Evolutionary conservation across 1,284 basidiomycete species (phyloP).

Genomic region (Paramarasmius palmivorus): DNA sequence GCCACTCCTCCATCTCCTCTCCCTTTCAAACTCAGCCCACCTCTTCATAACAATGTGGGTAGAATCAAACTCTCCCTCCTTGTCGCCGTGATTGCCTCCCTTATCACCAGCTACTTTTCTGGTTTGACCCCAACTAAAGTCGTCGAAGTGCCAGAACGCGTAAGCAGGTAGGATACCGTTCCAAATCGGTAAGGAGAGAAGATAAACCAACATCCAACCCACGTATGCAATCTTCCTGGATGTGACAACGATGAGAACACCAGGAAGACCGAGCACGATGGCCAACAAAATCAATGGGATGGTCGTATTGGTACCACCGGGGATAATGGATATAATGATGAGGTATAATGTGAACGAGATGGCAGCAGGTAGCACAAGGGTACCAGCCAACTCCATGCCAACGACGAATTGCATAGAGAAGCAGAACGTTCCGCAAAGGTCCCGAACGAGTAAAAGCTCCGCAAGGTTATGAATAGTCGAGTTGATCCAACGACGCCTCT

Average conservation of each 20-base stretch:
- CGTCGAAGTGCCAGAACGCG: slow-evolving; percentile 99
- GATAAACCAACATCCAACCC: slow-evolving; percentile 96
- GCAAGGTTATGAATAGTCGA: slow-evolving; percentile 98
- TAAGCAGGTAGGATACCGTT: slow-evolving; percentile 94
- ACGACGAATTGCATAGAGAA: slow-evolving; percentile 98
- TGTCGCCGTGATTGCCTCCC: slow-evolving; percentile 78
- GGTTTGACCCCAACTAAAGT: slow-evolving; percentile 99
- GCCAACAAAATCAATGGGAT: slow-evolving; percentile 95
- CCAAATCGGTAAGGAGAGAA: slow-evolving; percentile 93
- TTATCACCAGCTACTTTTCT: slow-evolving; percentile 82
- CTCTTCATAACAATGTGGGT: slow-evolving; percentile 98
- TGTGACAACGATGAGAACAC: slow-evolving; percentile 91
- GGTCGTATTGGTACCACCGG: slow-evolving; percentile 77
- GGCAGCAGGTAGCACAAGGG: slow-evolving; percentile 94
- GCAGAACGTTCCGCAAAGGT: slow-evolving; percentile 95
- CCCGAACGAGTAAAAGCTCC: slow-evolving; percentile 91
- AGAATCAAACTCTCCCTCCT: slow-evolving; percentile 96
- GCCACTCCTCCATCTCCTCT: slow-evolving; percentile 90
- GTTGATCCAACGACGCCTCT: slow-evolving; percentile 99
- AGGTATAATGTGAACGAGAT: slow-evolving; percentile 96
- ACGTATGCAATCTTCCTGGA: slow-evolving; percentile 93
- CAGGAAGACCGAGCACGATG: slow-evolving; percentile 94
- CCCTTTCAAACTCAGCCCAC: slow-evolving; percentile 98
- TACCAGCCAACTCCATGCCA: slow-evolving; percentile 97
- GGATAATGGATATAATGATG: slow-evolving; percentile 83